Evolutionary conservation across 129 eudicot species (phyloP).

Genomic region (Flaveria ramosissima): DNA sequence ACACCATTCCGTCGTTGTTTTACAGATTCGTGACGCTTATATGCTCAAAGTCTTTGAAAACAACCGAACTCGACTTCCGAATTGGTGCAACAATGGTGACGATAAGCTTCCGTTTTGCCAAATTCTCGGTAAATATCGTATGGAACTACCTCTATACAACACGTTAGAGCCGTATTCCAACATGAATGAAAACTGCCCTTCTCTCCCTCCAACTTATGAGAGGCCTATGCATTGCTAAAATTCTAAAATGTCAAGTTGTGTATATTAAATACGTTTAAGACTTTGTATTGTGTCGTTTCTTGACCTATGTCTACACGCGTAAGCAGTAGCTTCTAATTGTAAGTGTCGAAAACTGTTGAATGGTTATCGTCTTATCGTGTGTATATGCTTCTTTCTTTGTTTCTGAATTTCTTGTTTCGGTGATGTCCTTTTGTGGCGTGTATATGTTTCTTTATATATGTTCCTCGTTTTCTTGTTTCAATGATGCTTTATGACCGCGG

Average conservation of each 20-base stretch:
- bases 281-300: slow-evolving; percentile 21
- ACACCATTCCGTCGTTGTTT: neutral
- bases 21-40: slow-evolving; percentile 94
- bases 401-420: neutral
- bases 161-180: slow-evolving; percentile 86
- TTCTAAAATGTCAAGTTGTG: neutral
- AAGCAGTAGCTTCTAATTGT: slow-evolving; percentile 19
- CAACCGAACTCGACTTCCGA: slow-evolving; percentile 75
- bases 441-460: slow-evolving; percentile 31
- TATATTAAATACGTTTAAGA: slow-evolving; percentile 14
- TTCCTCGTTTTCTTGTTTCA: neutral
- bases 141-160: slow-evolving; percentile 90
- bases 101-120: slow-evolving; percentile 80
- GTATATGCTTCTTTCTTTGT: slow-evolving; percentile 32
- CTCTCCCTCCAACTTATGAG: slow-evolving; percentile 87
- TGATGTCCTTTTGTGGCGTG: slow-evolving; percentile 28
- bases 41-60: slow-evolving; percentile 86
- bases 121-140: slow-evolving; percentile 90
- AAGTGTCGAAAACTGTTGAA: neutral
- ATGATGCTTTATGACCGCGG: neutral
- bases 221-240: slow-evolving; percentile 81
- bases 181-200: slow-evolving; percentile 98
- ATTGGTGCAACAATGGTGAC: slow-evolving; percentile 81
- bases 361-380: slow-evolving; percentile 20
- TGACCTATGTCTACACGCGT: neutral